Evolutionary conservation across 116 monocot genomes (phyloP).

Genomic region (Posidonia oceanica): DNA sequence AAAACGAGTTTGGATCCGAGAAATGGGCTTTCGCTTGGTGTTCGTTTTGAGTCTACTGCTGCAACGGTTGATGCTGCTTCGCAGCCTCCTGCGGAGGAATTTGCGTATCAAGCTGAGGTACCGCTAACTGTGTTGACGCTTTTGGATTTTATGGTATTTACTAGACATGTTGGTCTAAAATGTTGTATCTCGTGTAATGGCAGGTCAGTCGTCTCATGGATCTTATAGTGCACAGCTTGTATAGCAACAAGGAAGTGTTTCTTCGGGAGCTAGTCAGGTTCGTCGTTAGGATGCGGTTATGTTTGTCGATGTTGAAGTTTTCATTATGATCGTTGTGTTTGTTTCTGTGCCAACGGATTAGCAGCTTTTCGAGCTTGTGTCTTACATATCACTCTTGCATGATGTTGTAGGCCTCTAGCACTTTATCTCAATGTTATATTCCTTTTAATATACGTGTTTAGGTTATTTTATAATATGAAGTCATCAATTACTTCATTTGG

Average conservation of each 20-base stretch:
- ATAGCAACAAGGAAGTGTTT: conserved; percentile 99
- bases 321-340: too few species aligned
- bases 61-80: conserved; percentile 32
- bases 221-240: conserved; percentile 91
- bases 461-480: too few species aligned
- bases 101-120: conserved; percentile 93
- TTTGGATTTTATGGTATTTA: background rate
- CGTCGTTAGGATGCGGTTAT: conserved; percentile 6
- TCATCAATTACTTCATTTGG: too few species aligned
- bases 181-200: conserved; percentile 3
- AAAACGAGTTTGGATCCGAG: conserved; percentile 1
- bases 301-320: background rate
- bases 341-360: too few species aligned
- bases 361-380: too few species aligned
- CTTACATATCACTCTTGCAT: too few species aligned
- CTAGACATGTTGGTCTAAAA: background rate
- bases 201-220: conserved; percentile 97
- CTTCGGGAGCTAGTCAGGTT: conserved; percentile 90
- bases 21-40: conserved; percentile 13
- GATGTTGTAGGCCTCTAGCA: too few species aligned
- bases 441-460: too few species aligned
- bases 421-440: too few species aligned
- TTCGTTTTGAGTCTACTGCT: conserved; percentile 35
- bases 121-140: background rate
- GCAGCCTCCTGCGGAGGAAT: conserved; percentile 36